Percentiles rank a stretch among this genome's conserved stretches.
phyloP scores from a whole-genome alignment of 225 moss, liverwort and hornwort genomes.

The Polytrichum commune region DNA sequence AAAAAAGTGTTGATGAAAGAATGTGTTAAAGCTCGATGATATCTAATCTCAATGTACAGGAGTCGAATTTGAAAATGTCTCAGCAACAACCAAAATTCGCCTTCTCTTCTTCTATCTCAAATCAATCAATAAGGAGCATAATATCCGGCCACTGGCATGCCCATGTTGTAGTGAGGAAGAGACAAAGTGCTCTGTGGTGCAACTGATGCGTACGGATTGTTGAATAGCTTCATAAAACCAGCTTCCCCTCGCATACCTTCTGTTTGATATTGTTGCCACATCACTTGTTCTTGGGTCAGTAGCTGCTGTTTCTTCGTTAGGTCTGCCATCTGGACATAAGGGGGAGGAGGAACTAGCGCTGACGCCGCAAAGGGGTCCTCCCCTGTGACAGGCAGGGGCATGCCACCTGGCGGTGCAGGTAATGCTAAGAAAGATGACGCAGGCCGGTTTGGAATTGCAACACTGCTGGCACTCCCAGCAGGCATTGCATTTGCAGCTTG shows the following conservation, averaged over 20 bases:
- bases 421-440: slow-evolving; percentile 75
- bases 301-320: slow-evolving; percentile 81
- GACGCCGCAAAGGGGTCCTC: slow-evolving; percentile 85
- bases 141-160: slow-evolving; percentile 43
- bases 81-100: slow-evolving; percentile 26
- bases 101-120: slow-evolving; percentile 13
- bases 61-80: slow-evolving; percentile 3
- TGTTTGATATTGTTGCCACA: slow-evolving; percentile 93
- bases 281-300: slow-evolving; percentile 72
- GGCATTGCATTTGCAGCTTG: slow-evolving; percentile 37
- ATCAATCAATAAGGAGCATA: slow-evolving; percentile 23
- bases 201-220: slow-evolving; percentile 62
- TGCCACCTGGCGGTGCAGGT: slow-evolving; percentile 80
- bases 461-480: slow-evolving; percentile 87
- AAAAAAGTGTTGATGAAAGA: no score
- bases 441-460: slow-evolving; percentile 67
- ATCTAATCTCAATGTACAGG: slow-evolving; percentile 34
- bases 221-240: slow-evolving; percentile 71
- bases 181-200: slow-evolving; percentile 65
- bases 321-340: slow-evolving; percentile 97
- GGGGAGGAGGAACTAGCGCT: slow-evolving; percentile 70
- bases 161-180: slow-evolving; percentile 70
- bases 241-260: slow-evolving; percentile 93
- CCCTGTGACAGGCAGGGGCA: slow-evolving; percentile 63
- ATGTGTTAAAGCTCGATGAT: neutral